Percentiles rank a stretch among this genome's conserved stretches.
Conservation (phyloP, 106 monocot species). For the Phalaenopsis equestris region DNA sequence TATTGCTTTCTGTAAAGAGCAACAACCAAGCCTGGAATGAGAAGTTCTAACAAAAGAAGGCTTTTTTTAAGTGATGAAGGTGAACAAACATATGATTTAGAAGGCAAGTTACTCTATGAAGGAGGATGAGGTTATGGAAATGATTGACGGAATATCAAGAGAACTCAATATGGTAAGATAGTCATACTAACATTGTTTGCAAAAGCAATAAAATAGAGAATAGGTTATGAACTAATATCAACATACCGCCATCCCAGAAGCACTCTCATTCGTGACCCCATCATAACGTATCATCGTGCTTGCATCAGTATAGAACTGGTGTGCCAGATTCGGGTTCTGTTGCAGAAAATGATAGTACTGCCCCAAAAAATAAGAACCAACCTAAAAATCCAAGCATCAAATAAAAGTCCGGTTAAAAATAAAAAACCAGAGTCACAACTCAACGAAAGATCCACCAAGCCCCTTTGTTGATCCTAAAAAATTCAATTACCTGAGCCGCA, state of each 20-base stretch:
- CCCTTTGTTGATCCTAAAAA: background rate
- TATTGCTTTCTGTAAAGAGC: no score
- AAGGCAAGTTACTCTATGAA: no score
- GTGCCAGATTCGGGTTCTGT: conserved; percentile 29
- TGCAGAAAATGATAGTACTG: conserved; percentile 62
- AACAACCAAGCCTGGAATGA: no score
- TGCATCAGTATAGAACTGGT: conserved; percentile 55
- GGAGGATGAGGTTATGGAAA: no score
- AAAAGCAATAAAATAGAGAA: no score
- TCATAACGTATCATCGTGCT: conserved; percentile 52
- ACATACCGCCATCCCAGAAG: conserved; percentile 34
- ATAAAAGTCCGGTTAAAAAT: background rate
- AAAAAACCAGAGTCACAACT: background rate
- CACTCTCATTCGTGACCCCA: conserved; percentile 26
- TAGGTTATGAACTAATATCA: background rate
- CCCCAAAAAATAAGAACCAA: conserved; percentile 44
- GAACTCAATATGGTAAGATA: no score
- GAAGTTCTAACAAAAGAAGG: no score
- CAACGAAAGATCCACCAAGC: background rate
- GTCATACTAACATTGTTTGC: no score
- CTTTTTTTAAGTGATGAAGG: no score
- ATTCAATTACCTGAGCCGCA: conserved; percentile 19
- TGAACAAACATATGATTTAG: no score
- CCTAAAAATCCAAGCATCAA: conserved; percentile 24
- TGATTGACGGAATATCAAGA: no score